These are phyloP conservation scores for Thoreauomyces humboldtii DNA, from an alignment of 192 early-diverging fungal genomes.

Conservation along the genomic window DNA sequence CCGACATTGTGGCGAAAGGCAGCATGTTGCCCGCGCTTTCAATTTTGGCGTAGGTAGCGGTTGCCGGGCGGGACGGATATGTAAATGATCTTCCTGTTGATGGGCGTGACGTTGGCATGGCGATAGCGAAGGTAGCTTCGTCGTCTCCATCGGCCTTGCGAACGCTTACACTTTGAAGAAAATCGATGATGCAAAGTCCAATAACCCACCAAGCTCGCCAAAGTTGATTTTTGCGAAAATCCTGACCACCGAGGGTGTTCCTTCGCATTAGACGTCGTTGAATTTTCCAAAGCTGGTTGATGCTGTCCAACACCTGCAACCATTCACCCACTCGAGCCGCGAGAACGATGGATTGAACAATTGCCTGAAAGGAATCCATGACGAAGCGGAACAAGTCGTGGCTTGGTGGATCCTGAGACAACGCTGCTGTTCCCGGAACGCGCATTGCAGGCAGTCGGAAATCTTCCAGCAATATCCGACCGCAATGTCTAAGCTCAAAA, in stretches of 20 bases:
- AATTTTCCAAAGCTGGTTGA: conserved; percentile 34
- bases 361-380: conserved; percentile 38
- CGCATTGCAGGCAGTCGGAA: not conserved
- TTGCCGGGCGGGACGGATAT: conserved; percentile 15
- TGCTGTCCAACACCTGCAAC: conserved; percentile 28
- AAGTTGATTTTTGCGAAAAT: conserved; percentile 28
- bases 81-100: conserved; percentile 1
- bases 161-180: conserved; percentile 24
- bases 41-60: not conserved
- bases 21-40: not conserved
- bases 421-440: not conserved
- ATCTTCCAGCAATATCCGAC: conserved; percentile 11
- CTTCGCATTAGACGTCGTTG: conserved; percentile 16
- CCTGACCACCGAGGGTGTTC: conserved; percentile 18
- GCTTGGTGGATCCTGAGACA: not conserved
- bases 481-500: conserved; percentile 25
- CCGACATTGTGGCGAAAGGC: conserved; percentile 12
- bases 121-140: not conserved
- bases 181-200: conserved; percentile 33
- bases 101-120: conserved; percentile 16
- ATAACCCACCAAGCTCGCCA: conserved; percentile 44
- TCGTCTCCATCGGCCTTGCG: conserved; percentile 13
- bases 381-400: conserved; percentile 16
- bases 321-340: conserved; percentile 32
- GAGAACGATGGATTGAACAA: conserved; percentile 43